Evolutionary conservation across 1,284 basidiomycete genomes (phyloP).

Genomic region (Anthracocystis setariae): DNA sequence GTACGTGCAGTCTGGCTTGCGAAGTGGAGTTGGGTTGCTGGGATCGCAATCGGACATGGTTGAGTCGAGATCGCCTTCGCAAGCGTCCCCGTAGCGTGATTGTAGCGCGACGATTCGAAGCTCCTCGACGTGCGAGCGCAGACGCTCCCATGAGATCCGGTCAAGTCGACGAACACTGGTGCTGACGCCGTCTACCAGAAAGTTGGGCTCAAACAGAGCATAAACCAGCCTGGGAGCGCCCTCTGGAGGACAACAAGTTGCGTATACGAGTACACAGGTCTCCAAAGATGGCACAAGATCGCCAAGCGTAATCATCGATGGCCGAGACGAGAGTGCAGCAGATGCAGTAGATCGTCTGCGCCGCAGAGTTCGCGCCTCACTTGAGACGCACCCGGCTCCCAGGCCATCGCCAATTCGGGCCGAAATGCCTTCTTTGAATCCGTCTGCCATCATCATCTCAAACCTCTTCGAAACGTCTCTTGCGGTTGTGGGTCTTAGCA

Average conservation of each 20-base stretch:
- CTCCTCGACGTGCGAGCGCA: constrained; percentile 44
- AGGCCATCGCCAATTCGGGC: background rate
- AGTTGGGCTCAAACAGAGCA: constrained; percentile 52
- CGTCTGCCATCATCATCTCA: constrained; percentile 4
- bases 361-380: constrained; percentile 19
- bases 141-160: constrained; percentile 39
- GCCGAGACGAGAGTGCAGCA: constrained; percentile 41
- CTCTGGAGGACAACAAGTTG: constrained; percentile 3
- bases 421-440: background rate
- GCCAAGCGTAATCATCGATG: constrained; percentile 39
- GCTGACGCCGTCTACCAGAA: constrained; percentile 29
- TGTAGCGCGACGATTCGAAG: constrained; percentile 43
- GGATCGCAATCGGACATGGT: background rate
- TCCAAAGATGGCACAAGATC: constrained; percentile 30
- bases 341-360: constrained; percentile 45
- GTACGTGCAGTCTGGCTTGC: constrained; percentile 31
- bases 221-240: constrained; percentile 12
- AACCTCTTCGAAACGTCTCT: background rate
- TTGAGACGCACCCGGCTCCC: background rate
- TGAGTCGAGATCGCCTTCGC: background rate
- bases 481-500: background rate
- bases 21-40: background rate
- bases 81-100: constrained; percentile 3
- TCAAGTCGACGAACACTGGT: constrained; percentile 25
- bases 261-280: constrained; percentile 47